Evolutionary conservation across 176 grass and related monocot genomes (phyloP), one percentile per base, ranked within the genome.

Genomic region (Avena eriantha): DNA sequence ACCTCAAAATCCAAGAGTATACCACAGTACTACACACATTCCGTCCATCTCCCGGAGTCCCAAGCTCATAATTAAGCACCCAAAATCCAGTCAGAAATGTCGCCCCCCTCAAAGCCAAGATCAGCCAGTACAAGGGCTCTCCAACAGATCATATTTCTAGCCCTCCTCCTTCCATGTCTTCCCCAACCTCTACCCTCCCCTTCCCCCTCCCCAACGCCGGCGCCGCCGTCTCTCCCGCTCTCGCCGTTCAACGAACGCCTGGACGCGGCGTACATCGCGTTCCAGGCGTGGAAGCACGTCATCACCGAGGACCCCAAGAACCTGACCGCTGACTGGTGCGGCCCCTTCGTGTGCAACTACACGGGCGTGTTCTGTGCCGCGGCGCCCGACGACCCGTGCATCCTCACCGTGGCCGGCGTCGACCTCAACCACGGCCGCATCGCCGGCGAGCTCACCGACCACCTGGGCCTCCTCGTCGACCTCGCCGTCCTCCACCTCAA

Each of bases 231-330:
- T 13, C 21, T 72, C 58, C 89, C 83, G 3, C 89, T 96, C 10
- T 91, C 94, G n/a, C 91, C 94, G 69, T 89, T 93, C 82, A 96
- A 96, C 79, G 84, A 90, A 0, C 94, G 92, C 4, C 91, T 96
- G 3, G 94, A 93, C 0, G 86, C 90, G 16, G 94, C 94, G 22
- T 96, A 86, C 82, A 47, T 92, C 68, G 92, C 94, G 21, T 89
- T 96, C 41, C 86, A 96, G 86, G 94, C 92, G 61, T 92, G 89
- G 91, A 96, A 96, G 87, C 94, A 92, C 74, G 85, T 79, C 89
- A 93, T 96, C 74, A 90, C 82, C 58, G 89, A 88, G 13, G 94
- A 96, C 75, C 94, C 91, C 18, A 88, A 93, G 81, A 93, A 96
- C 92, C 85, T 93, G 82, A 96, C 94, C 0, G 39, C 56, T 26